A percentile compares a stretch with the other conserved stretches of the same genome.
Evolutionary conservation across 257 asterid genomes (phyloP).

Genomic region (Gentiana macrophylla): DNA sequence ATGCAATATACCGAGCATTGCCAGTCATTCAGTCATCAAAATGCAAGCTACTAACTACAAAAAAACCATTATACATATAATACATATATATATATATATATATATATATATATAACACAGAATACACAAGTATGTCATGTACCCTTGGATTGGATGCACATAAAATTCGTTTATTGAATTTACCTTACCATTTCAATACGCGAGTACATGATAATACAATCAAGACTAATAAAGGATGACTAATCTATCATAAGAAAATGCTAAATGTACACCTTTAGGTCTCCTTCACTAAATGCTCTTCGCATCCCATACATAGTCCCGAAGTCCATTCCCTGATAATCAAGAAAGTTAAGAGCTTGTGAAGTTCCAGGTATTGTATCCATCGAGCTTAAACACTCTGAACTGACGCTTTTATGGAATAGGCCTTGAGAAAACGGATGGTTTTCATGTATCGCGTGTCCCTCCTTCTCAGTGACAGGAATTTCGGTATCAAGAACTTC

Average conservation of each 20-base stretch:
- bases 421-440: constrained; percentile 28
- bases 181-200: no score
- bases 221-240: no score
- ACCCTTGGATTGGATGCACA: no score
- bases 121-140: no score
- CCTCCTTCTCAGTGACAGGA: constrained; percentile 28
- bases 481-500: constrained; percentile 45
- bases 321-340: constrained; percentile 58
- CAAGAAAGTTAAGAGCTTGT: constrained; percentile 63
- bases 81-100: no score
- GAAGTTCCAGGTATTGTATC: constrained; percentile 41
- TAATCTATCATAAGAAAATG: constrained; percentile 6
- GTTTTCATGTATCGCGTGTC: constrained; percentile 23
- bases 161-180: no score
- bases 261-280: constrained; percentile 58
- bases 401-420: constrained; percentile 54
- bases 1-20: neutral
- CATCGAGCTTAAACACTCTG: constrained; percentile 50
- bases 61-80: no score
- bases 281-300: constrained; percentile 91
- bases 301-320: constrained; percentile 55
- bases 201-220: no score
- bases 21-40: no score
- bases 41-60: no score
- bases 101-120: no score